Conservation (phyloP, 2,329 filamentous ascomycete species). For the Stagonosporopsis cucurbitacearum region DNA sequence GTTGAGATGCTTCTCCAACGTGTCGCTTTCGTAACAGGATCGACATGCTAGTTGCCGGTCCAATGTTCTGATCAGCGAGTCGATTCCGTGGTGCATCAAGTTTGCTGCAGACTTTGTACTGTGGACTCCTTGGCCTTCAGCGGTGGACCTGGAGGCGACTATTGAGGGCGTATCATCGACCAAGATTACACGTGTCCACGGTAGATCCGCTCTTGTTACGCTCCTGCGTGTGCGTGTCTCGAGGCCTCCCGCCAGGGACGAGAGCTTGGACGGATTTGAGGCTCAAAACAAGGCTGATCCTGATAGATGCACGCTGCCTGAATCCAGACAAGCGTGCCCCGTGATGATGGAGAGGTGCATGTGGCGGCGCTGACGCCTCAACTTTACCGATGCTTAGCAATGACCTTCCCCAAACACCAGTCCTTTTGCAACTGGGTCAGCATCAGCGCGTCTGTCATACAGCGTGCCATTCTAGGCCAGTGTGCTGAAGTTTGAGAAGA, state of each 20-base stretch:
- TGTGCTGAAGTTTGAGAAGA: background rate
- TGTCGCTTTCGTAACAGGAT: background rate
- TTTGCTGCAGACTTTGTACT: background rate
- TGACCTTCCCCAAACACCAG: background rate
- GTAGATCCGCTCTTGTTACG: background rate
- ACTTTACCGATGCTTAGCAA: conserved; percentile 5
- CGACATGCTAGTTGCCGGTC: background rate
- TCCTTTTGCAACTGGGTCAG: conserved; percentile 6
- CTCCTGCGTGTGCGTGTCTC: background rate
- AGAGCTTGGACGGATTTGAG: conserved; percentile 1
- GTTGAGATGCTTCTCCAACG: background rate
- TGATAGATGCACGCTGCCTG: conserved; percentile 2
- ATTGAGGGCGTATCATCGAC: background rate
- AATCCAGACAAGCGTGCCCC: conserved; percentile 3
- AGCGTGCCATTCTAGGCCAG: background rate
- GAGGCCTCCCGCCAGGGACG: background rate
- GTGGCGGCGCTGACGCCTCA: conserved; percentile 6
- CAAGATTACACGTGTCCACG: background rate
- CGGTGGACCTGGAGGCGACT: background rate
- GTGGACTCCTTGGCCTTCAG: background rate
- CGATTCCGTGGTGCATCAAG: background rate
- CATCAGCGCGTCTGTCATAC: background rate
- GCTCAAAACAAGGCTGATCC: conserved; percentile 14
- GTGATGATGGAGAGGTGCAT: background rate
- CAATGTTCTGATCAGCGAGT: background rate